Evolutionary conservation across 257 asterid genomes (phyloP).

Genomic region (Nicotiana noctiflora): DNA sequence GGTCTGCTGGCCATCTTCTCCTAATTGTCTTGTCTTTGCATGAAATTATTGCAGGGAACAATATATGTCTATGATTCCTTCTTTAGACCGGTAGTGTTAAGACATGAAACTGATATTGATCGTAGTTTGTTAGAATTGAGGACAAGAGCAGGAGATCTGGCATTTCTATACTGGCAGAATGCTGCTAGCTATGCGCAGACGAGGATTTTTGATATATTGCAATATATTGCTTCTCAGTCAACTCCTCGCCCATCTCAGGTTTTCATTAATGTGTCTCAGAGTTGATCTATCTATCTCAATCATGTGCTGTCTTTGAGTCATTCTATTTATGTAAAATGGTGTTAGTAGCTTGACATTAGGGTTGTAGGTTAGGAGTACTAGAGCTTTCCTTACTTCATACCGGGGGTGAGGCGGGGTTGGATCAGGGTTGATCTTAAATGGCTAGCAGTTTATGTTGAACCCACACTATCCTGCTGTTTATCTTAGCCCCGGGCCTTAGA

Average conservation of each 20-base stretch:
- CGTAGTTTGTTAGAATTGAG: conserved; percentile 28
- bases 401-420: too few relatives aligned
- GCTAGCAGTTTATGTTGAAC: too few relatives aligned
- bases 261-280: neutral
- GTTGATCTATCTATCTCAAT: neutral
- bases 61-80: conserved; percentile 28
- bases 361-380: too few relatives aligned
- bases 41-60: conserved; percentile 34
- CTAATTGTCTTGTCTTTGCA: neutral
- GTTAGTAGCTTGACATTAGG: neutral
- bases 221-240: conserved; percentile 31
- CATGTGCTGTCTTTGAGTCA: neutral
- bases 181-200: conserved; percentile 26
- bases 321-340: neutral
- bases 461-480: too few relatives aligned
- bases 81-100: conserved; percentile 25
- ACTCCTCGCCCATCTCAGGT: conserved; percentile 12
- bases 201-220: conserved; percentile 30
- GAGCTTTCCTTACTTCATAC: too few relatives aligned
- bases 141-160: conserved; percentile 11
- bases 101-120: conserved; percentile 46
- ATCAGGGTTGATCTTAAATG: too few relatives aligned
- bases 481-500: too few relatives aligned
- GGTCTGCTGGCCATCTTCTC: neutral
- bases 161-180: conserved; percentile 27